A percentile compares a stretch with the other conserved stretches of the same genome.
Evolutionary conservation across 495 filamentous ascomycete species (phyloP).

Genomic region (Aspergillus asperescens): DNA sequence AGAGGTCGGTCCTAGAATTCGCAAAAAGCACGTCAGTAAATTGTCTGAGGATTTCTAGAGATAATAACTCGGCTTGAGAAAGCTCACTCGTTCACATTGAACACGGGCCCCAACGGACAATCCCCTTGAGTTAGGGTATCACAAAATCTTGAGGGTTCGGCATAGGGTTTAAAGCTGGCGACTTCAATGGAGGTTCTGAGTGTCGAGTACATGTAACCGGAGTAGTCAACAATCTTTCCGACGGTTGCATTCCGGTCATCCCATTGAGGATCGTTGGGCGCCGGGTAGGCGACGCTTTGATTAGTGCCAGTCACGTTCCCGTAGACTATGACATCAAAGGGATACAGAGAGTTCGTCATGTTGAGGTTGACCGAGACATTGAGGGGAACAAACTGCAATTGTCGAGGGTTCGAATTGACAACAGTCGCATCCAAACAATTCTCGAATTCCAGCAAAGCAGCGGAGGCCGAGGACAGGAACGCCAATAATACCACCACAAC

Average conservation of each 20-base stretch:
- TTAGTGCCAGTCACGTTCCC: constrained; percentile 78
- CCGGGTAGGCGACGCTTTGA: constrained; percentile 43
- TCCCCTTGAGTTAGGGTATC: constrained; percentile 49
- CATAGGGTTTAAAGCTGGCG: constrained; percentile 65
- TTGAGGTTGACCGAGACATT: constrained; percentile 70
- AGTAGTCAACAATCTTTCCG: constrained; percentile 76
- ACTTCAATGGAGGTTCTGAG: constrained; percentile 63
- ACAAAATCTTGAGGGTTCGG: constrained; percentile 56
- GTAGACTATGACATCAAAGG: constrained; percentile 75
- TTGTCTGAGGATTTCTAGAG: neutral
- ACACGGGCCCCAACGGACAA: constrained; percentile 74
- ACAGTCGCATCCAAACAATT: constrained; percentile 72
- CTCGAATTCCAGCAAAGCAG: constrained; percentile 66
- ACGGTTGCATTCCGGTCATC: constrained; percentile 51
- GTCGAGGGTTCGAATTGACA: constrained; percentile 45
- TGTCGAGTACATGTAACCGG: constrained; percentile 61
- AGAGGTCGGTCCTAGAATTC: constrained; percentile 41
- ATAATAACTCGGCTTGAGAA: neutral
- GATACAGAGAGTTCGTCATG: constrained; percentile 52
- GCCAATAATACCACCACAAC: constrained; percentile 23
- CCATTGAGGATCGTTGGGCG: constrained; percentile 46
- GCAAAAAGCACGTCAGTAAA: neutral
- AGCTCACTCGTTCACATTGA: constrained; percentile 55
- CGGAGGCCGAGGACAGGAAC: constrained; percentile 27
- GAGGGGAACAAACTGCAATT: constrained; percentile 76